Percentiles rank a stretch among this genome's conserved stretches.
Conservation (phyloP, 1,139 yeast genomes). For the Debaryomyces nepalensis region DNA sequence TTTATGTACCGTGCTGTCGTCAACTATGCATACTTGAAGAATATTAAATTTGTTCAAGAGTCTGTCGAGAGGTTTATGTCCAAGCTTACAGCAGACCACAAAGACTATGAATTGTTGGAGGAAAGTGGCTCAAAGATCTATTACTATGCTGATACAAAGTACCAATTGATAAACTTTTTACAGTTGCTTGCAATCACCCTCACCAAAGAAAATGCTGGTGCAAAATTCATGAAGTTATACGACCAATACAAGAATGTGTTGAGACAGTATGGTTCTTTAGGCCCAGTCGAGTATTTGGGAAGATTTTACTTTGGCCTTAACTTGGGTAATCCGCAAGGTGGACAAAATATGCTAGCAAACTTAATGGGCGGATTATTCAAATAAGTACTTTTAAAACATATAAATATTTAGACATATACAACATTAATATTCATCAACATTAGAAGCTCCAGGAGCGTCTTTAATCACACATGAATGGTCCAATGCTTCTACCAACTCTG, state of each 20-base stretch:
- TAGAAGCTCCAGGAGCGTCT: slow-evolving; percentile 25
- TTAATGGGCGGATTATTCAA: slow-evolving; percentile 82
- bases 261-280: slow-evolving; percentile 33
- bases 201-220: slow-evolving; percentile 58
- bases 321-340: slow-evolving; percentile 59
- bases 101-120: slow-evolving; percentile 18
- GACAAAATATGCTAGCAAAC: slow-evolving; percentile 74
- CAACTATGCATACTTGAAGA: slow-evolving; percentile 68
- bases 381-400: slow-evolving; percentile 20
- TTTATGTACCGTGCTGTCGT: slow-evolving; percentile 67
- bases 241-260: slow-evolving; percentile 40
- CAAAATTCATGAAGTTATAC: slow-evolving; percentile 59
- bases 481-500: slow-evolving; percentile 71
- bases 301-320: slow-evolving; percentile 44
- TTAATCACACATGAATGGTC: slow-evolving; percentile 53
- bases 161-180: slow-evolving; percentile 62
- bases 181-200: slow-evolving; percentile 71
- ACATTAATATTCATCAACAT: slow-evolving; percentile 14
- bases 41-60: slow-evolving; percentile 60
- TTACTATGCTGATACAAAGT: slow-evolving; percentile 27
- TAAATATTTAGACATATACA: slow-evolving; percentile 1
- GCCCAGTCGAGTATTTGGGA: slow-evolving; percentile 55
- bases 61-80: slow-evolving; percentile 46
- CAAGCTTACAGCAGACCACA: slow-evolving; percentile 25
- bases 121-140: slow-evolving; percentile 23